Percentiles rank a stretch among this genome's conserved stretches.
phyloP scores from a whole-genome alignment of 352 stramenopile species.

The Pythium grandisporangium region DNA sequence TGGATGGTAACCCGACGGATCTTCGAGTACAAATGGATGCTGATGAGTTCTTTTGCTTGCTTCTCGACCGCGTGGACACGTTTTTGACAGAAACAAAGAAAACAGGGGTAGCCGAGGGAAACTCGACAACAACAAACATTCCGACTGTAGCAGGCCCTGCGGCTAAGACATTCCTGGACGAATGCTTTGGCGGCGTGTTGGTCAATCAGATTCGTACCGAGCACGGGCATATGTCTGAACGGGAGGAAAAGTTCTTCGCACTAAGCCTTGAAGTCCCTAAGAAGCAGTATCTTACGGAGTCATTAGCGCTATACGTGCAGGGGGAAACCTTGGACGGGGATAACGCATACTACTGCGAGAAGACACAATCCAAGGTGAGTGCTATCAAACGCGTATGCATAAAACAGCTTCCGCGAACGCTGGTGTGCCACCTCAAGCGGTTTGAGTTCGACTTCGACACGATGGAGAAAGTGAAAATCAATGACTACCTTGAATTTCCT shows the following conservation, averaged over 20 bases:
- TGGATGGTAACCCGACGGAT: slow-evolving; percentile 67
- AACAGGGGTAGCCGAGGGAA: no score
- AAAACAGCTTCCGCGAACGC: slow-evolving; percentile 60
- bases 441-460: slow-evolving; percentile 88
- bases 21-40: slow-evolving; percentile 76
- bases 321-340: slow-evolving; percentile 67
- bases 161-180: slow-evolving; percentile 24
- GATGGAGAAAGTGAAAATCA: slow-evolving; percentile 86
- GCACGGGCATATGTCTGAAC: slow-evolving; percentile 64
- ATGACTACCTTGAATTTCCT: slow-evolving; percentile 80
- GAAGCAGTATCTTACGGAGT: slow-evolving; percentile 51
- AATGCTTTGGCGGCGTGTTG: slow-evolving; percentile 63
- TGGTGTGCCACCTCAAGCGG: slow-evolving; percentile 81
- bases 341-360: slow-evolving; percentile 75
- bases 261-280: slow-evolving; percentile 75
- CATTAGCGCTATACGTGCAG: slow-evolving; percentile 58
- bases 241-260: slow-evolving; percentile 80
- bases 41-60: slow-evolving; percentile 72
- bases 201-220: slow-evolving; percentile 82
- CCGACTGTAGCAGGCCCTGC: not conserved
- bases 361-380: slow-evolving; percentile 54
- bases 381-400: slow-evolving; percentile 81
- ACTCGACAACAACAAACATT: no score
- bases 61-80: slow-evolving; percentile 75
- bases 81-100: slow-evolving; percentile 12